Evolutionary conservation across 2,329 filamentous ascomycete species (phyloP).

Genomic region (Fusarium piperis): DNA sequence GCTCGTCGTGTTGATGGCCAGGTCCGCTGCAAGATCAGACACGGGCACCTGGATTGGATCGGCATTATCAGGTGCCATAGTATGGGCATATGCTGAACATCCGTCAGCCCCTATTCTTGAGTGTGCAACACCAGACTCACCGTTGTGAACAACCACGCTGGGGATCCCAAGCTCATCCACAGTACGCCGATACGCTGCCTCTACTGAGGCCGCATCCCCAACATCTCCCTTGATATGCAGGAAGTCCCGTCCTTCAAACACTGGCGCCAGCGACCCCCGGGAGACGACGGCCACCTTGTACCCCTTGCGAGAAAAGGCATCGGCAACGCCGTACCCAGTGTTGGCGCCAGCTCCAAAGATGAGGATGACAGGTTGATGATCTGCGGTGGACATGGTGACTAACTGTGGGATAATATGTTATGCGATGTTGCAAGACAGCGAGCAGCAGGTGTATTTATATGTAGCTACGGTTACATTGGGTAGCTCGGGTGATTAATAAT

Average conservation of each 20-base stretch:
- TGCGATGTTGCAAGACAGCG: neutral
- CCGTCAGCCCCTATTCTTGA: neutral
- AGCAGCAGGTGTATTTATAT: neutral
- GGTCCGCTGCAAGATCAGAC: neutral
- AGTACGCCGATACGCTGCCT: neutral
- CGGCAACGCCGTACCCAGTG: constrained; percentile 9
- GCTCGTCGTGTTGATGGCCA: neutral
- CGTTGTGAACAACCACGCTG: neutral
- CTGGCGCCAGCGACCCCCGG: neutral
- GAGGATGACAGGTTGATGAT: neutral
- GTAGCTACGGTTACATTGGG: neutral
- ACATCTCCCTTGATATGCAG: neutral
- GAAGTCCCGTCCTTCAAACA: neutral
- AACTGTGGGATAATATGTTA: neutral
- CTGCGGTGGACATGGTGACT: neutral
- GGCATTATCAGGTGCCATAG: neutral
- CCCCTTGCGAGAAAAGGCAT: constrained; percentile 6
- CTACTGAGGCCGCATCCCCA: neutral
- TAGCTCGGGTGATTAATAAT: neutral
- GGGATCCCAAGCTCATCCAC: neutral
- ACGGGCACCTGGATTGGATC: neutral
- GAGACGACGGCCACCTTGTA: constrained; percentile 13
- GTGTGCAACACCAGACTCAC: neutral
- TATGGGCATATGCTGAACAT: neutral
- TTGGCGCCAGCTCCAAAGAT: constrained; percentile 22